Evolutionary conservation across 257 asterid species (phyloP).

Genomic region (Ajuga chamaepitys): DNA sequence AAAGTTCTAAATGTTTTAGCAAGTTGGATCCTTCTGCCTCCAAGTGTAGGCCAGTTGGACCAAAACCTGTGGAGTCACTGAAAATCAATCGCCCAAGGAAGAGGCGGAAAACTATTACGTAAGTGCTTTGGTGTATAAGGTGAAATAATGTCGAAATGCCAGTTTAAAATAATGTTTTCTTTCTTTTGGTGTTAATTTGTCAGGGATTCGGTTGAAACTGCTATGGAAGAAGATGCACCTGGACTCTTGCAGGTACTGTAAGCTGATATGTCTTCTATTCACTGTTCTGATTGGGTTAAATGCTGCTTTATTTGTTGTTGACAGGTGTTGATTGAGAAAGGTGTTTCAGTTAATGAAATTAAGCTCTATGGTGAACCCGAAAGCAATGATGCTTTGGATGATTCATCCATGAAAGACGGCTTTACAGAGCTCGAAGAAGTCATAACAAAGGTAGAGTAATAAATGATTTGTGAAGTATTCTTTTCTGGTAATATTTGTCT

Average conservation of each 20-base stretch:
- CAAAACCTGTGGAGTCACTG: slow-evolving; percentile 31
- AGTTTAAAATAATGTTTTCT: slow-evolving; percentile 2
- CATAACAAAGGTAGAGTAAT: slow-evolving; percentile 56
- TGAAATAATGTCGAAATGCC: background rate
- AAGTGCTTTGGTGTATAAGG: slow-evolving; percentile 21
- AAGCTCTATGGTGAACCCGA: slow-evolving; percentile 84
- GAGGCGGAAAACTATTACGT: slow-evolving; percentile 80
- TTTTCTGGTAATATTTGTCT: slow-evolving; percentile 14
- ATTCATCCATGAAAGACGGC: slow-evolving; percentile 40
- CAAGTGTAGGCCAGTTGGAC: slow-evolving; percentile 22
- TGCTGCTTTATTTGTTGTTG: slow-evolving; percentile 18
- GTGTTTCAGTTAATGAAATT: slow-evolving; percentile 67
- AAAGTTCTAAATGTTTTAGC: slow-evolving; percentile 21
- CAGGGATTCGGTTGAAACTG: slow-evolving; percentile 84
- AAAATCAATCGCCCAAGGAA: slow-evolving; percentile 49
- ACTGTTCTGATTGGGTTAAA: slow-evolving; percentile 11
- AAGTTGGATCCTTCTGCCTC: slow-evolving; percentile 24
- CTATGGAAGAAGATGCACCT: slow-evolving; percentile 99
- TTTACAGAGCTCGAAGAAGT: slow-evolving; percentile 75
- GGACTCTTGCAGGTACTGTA: slow-evolving; percentile 74
- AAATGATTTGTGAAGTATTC: slow-evolving; percentile 6
- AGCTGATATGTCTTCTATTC: slow-evolving; percentile 16
- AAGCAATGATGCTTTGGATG: slow-evolving; percentile 57
- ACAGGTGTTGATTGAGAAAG: slow-evolving; percentile 69
- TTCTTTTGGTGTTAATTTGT: slow-evolving; percentile 19